A percentile compares a stretch with the other conserved stretches of the same genome.
Evolutionary conservation across 2,329 filamentous ascomycete genomes (phyloP).

Genomic region (Fusarium sarcochroum): DNA sequence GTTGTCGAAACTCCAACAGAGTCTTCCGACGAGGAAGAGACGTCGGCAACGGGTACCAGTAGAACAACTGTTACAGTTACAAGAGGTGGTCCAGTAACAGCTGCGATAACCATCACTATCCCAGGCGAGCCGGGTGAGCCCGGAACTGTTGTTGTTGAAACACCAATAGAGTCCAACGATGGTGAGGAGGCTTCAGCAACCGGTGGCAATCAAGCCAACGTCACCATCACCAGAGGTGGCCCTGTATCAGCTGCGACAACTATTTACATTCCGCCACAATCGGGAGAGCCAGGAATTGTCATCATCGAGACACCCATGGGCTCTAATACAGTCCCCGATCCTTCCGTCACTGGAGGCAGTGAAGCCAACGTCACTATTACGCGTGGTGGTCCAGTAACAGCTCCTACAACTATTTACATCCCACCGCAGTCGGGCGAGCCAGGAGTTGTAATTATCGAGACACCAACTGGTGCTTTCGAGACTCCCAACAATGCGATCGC

Average conservation of each 20-base stretch:
- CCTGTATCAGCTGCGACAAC: not conserved
- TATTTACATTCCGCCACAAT: not conserved
- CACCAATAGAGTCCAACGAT: not conserved
- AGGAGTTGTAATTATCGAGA: constrained; percentile 12
- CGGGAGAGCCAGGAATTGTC: constrained; percentile 2
- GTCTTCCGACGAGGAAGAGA: not conserved
- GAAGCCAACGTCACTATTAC: not conserved
- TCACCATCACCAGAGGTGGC: not conserved
- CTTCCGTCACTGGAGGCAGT: not conserved
- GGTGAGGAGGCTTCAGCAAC: not conserved
- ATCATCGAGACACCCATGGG: constrained; percentile 2
- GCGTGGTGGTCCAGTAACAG: not conserved
- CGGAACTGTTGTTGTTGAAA: not conserved
- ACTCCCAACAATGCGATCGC: not conserved
- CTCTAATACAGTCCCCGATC: not conserved
- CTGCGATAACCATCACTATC: not conserved
- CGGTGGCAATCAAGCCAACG: rapidly evolving
- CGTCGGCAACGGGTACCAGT: not conserved
- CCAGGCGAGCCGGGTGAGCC: constrained; percentile 6
- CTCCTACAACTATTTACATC: not conserved
- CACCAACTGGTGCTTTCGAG: constrained; percentile 2
- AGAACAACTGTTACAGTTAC: constrained; percentile 9
- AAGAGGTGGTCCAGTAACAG: constrained; percentile 5
- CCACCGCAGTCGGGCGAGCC: not conserved
- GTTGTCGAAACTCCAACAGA: constrained; percentile 8